Evolutionary conservation across 192 early-diverging fungal genomes (phyloP).

Genomic region (Fimicolochytrium jonesii): DNA sequence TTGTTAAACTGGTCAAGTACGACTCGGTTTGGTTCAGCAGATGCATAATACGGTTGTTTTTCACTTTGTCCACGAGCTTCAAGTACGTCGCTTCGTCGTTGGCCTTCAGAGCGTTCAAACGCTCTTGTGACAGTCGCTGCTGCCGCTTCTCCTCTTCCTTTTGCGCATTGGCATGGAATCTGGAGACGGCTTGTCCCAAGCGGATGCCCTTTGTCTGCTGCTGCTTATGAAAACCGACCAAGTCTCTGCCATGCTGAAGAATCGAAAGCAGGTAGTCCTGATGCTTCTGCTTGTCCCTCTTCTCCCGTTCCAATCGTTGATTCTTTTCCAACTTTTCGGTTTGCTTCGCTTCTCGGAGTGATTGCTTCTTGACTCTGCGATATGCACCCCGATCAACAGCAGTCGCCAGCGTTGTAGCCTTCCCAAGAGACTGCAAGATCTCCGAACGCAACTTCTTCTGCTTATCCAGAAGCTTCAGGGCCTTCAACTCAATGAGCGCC

Average conservation of each 20-base stretch:
- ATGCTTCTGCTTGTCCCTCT: conserved; percentile 77
- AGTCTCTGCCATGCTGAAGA: conserved; percentile 62
- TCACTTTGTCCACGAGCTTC: conserved; percentile 89
- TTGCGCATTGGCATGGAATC: conserved; percentile 76
- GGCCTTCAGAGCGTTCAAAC: conserved; percentile 91
- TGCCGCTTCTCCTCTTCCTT: conserved; percentile 92
- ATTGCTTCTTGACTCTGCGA: conserved; percentile 58
- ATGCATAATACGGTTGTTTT: conserved; percentile 93
- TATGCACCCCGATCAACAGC: conserved; percentile 72
- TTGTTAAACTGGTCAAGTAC: conserved; percentile 78
- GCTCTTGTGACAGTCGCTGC: conserved; percentile 83
- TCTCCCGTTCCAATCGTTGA: conserved; percentile 80
- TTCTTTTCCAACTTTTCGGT: conserved; percentile 90
- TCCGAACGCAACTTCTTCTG: conserved; percentile 65
- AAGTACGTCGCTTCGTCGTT: conserved; percentile 98
- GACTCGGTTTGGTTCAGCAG: conserved; percentile 85
- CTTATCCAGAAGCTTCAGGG: conserved; percentile 70
- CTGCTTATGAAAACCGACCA: conserved; percentile 62
- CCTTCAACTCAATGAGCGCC: conserved; percentile 85
- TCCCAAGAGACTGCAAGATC: conserved; percentile 66
- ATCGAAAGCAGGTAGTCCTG: conserved; percentile 74
- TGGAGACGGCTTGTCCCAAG: conserved; percentile 71
- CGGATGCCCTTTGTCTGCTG: conserved; percentile 65
- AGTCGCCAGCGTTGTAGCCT: conserved; percentile 74
- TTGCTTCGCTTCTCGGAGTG: conserved; percentile 76